Evolutionary conservation across 2,329 filamentous ascomycete genomes (phyloP), one percentile per base, ranked within the genome.

Genomic region (Paracoccidioides brasiliensis): DNA sequence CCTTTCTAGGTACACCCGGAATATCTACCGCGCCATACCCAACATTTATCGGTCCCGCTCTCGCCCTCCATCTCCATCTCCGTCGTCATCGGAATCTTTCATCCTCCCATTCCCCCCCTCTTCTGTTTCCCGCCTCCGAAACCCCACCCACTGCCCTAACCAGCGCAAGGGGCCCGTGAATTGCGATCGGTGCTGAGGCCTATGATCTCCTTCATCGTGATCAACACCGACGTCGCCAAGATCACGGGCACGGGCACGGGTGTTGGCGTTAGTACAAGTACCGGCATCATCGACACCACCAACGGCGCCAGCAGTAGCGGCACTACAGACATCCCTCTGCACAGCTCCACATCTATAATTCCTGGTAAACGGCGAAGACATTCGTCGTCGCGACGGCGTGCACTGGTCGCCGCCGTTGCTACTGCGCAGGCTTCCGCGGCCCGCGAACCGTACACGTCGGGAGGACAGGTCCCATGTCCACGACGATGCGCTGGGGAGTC

Each of bases 121-220:
- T 46, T n/a, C 28, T n/a, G 2, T 3, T 3, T 8, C 6, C 4
- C 4, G 8, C 22, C 37, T n/a, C 14, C 37, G 22, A 8, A 41
- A 52, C 5, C 49, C 35, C 14, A 30, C 22, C 37, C 37, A 52
- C 37, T 22, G 15, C 22, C 49, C 49, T 14, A 52, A 14, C 49
- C 37, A 52, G 35, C 49, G 49, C 35, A 52, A 15, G 28, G 49
- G 49, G 35, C 49, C 37, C 12, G 49, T 52, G 37, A 52, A 52
- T 41, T 52, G 49, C 5, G 49, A 52, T 42, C 49, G 49, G 10
- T 49, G 6, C 32, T 22, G 33, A 49, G 46, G 15, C 33, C 46
- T 37, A 30, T n/a, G 46, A 15, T 37, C 46, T 8, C 12, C 3
- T n/a, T 10, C 46, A 37, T 15, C 8, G 9, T 22, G 12, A 37